Evolutionary conservation across 331 rosid species (phyloP).

Genomic region (Quercus phellos): DNA sequence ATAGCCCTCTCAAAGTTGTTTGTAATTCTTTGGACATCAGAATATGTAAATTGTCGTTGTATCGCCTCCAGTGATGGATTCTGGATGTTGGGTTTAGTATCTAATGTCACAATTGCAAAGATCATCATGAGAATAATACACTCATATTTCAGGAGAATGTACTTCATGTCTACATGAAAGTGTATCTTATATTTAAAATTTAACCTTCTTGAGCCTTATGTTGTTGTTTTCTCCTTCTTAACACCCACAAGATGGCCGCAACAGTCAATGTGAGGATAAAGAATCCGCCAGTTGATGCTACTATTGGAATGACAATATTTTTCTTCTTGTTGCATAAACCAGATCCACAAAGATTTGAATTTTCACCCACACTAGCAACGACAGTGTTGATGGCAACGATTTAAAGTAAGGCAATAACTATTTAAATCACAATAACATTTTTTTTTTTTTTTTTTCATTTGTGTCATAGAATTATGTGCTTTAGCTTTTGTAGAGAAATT

Average conservation of each 20-base stretch:
- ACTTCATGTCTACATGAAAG: background rate
- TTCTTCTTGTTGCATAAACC: slow-evolving; percentile 14
- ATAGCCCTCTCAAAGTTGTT: slow-evolving; percentile 41
- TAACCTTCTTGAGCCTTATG: background rate
- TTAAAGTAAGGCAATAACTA: slow-evolving; percentile 1
- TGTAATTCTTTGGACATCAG: slow-evolving; percentile 42
- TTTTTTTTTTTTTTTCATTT: no score
- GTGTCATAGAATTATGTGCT: background rate
- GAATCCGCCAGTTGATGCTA: slow-evolving; percentile 29
- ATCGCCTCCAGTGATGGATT: slow-evolving; percentile 24
- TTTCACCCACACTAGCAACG: slow-evolving; percentile 28
- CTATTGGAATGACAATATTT: slow-evolving; percentile 22
- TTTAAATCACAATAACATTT: background rate
- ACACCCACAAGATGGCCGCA: background rate
- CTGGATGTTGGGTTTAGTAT: background rate
- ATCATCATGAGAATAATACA: background rate
- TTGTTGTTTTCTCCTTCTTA: slow-evolving; percentile 10
- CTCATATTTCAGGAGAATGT: background rate
- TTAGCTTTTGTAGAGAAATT: background rate
- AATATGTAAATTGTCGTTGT: slow-evolving; percentile 34
- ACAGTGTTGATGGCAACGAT: background rate
- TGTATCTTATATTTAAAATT: background rate
- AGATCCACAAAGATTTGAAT: slow-evolving; percentile 32
- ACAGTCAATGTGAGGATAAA: background rate
- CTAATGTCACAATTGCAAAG: background rate